Conservation (phyloP, 176 grass and related monocot species). For the Aechmea fasciata region DNA sequence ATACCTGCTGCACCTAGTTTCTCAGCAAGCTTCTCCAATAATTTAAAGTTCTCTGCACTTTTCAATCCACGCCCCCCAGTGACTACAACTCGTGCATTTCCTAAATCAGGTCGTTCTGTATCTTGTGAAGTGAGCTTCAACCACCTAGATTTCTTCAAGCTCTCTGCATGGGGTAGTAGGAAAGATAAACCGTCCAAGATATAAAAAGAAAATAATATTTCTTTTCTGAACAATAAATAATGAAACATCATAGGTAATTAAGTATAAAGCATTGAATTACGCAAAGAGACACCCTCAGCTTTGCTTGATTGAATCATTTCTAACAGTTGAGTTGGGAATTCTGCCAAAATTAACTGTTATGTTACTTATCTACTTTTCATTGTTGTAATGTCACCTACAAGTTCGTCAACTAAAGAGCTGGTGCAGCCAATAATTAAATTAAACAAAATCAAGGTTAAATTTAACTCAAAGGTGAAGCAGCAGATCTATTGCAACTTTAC, state of each 20-base stretch:
- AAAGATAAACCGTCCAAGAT: background rate
- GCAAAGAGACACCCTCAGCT: no score
- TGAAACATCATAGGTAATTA: background rate
- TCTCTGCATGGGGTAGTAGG: constrained; percentile 23
- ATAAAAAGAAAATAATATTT: background rate
- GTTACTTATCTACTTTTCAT: no score
- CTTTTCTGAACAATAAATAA: background rate
- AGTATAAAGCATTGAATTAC: no score
- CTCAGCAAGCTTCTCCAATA: constrained; percentile 91
- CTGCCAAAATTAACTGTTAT: no score
- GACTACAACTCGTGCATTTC: constrained; percentile 69
- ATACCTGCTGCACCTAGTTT: constrained; percentile 93
- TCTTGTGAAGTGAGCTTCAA: constrained; percentile 64
- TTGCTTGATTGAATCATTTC: no score
- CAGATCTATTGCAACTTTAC: no score
- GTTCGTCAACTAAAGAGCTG: background rate
- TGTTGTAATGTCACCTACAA: no score
- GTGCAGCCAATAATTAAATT: no score
- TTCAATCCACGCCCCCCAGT: constrained; percentile 89
- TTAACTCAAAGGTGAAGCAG: no score
- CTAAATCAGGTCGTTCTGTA: constrained; percentile 78
- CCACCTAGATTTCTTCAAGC: constrained; percentile 60
- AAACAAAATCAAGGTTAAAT: no score
- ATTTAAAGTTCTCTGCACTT: constrained; percentile 88
- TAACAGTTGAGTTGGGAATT: no score